These are phyloP conservation scores for Zygosaccharomyces pseudobailii DNA, from an alignment of 1,139 yeast genomes.

Conservation along the genomic window DNA sequence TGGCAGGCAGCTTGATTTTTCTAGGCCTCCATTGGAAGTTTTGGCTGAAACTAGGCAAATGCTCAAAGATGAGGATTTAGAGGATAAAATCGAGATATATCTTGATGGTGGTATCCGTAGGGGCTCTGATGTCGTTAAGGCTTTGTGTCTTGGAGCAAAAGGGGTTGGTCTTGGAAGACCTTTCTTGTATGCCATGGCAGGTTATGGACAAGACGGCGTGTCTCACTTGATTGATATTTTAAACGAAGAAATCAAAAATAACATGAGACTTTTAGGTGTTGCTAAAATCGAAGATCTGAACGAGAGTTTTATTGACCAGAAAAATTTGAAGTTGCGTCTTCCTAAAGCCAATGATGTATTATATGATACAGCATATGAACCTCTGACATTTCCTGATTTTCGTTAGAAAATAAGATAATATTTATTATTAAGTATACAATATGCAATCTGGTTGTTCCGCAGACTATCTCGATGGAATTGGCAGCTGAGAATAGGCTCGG, in stretches of 20 bases:
- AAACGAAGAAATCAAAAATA: constrained; percentile 77
- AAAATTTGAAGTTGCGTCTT: constrained; percentile 11
- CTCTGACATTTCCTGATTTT: constrained; percentile 11
- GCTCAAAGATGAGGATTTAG: constrained; percentile 51
- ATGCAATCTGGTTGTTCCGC: too few relatives aligned
- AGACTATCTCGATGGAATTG: too few relatives aligned
- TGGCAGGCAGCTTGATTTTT: constrained; percentile 65
- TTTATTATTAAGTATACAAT: too few relatives aligned
- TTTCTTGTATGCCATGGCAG: constrained; percentile 63
- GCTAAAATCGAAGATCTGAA: constrained; percentile 58
- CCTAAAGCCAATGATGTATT: constrained; percentile 15
- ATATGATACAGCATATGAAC: constrained; percentile 16
- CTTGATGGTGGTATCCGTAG: constrained; percentile 57
- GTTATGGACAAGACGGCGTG: constrained; percentile 77
- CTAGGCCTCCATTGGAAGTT: constrained; percentile 65
- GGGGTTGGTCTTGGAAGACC: constrained; percentile 77
- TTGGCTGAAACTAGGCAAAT: constrained; percentile 59
- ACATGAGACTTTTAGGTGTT: constrained; percentile 83
- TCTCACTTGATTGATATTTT: constrained; percentile 68
- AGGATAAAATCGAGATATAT: constrained; percentile 38
- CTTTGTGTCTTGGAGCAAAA: constrained; percentile 66
- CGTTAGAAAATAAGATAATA: background rate
- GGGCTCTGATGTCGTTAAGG: constrained; percentile 63
- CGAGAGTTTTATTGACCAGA: constrained; percentile 14
- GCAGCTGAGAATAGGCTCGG: too few relatives aligned